phyloP scores from a whole-genome alignment of 148 eudicot species.

The Vaccinium corymbosum region DNA sequence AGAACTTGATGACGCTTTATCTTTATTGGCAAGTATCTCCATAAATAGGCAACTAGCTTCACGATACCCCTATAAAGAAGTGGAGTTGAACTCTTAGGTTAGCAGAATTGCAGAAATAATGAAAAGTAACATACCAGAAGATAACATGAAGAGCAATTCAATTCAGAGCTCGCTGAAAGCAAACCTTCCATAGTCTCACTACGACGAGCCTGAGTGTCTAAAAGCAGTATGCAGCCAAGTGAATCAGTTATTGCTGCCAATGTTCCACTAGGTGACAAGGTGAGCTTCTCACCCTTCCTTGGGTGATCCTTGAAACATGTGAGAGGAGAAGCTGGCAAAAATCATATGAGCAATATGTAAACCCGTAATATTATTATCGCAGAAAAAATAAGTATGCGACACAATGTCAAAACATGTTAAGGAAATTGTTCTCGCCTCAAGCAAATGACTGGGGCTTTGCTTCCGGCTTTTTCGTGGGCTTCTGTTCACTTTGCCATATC shows the following conservation, averaged over 20 bases:
- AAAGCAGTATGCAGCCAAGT: constrained; percentile 86
- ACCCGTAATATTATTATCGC: background rate
- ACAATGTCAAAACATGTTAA: background rate
- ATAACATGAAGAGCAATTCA: background rate
- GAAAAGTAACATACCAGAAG: background rate
- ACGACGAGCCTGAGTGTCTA: constrained; percentile 96
- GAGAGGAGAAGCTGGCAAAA: constrained; percentile 68
- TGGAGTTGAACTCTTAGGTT: background rate
- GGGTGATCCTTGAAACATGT: constrained; percentile 93
- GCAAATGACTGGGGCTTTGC: constrained; percentile 86
- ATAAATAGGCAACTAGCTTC: constrained; percentile 87
- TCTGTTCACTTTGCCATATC: constrained; percentile 73
- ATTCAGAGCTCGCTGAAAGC: constrained; percentile 6
- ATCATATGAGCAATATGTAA: background rate
- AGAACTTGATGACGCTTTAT: constrained; percentile 44
- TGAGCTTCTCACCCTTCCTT: constrained; percentile 92
- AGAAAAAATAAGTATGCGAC: background rate
- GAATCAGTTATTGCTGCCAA: constrained; percentile 99
- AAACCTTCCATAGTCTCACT: constrained; percentile 94
- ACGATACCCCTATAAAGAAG: constrained; percentile 72
- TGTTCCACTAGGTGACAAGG: constrained; percentile 95
- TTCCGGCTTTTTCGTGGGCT: constrained; percentile 52
- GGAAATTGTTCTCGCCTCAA: constrained; percentile 44
- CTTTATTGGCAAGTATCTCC: constrained; percentile 78
- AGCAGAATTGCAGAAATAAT: background rate